phyloP scores from a whole-genome alignment of 148 eudicot genomes.

The Rhododendron henanense region DNA sequence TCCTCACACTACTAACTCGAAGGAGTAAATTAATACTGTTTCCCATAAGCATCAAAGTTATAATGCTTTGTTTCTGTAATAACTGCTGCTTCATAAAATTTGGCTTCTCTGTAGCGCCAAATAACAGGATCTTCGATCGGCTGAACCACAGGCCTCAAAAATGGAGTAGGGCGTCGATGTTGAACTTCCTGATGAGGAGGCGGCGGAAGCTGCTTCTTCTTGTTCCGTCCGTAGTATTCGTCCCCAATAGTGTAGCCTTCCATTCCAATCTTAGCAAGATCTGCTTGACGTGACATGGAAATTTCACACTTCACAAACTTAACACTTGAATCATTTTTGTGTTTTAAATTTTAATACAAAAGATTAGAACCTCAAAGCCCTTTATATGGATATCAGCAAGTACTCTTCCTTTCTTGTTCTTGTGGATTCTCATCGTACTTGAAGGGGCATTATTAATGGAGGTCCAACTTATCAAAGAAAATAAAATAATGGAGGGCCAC shows the following conservation, averaged over 20 bases:
- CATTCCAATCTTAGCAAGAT: slow-evolving; percentile 8
- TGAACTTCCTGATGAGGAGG: background rate
- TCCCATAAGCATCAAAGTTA: background rate
- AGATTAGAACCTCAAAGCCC: background rate
- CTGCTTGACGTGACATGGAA: slow-evolving; percentile 11
- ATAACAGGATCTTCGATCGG: background rate
- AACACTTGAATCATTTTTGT: background rate
- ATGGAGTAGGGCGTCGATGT: too few species aligned
- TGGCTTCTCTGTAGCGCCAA: background rate
- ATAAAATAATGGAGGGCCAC: background rate
- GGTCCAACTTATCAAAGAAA: too few species aligned
- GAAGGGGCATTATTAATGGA: background rate
- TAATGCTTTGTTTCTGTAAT: background rate
- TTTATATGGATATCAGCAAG: slow-evolving; percentile 4
- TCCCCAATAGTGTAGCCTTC: slow-evolving; percentile 14
- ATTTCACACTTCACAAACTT: background rate
- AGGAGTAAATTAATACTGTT: background rate
- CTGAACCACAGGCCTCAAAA: background rate
- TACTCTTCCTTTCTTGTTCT: background rate
- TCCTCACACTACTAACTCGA: background rate
- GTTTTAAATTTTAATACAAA: background rate
- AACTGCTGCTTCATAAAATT: background rate
- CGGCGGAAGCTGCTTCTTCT: background rate
- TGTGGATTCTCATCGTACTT: background rate
- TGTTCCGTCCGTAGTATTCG: background rate